Percentiles rank a stretch among this genome's conserved stretches.
Evolutionary conservation across 306 rosid species (phyloP).

Genomic region (Ormosia emarginata): DNA sequence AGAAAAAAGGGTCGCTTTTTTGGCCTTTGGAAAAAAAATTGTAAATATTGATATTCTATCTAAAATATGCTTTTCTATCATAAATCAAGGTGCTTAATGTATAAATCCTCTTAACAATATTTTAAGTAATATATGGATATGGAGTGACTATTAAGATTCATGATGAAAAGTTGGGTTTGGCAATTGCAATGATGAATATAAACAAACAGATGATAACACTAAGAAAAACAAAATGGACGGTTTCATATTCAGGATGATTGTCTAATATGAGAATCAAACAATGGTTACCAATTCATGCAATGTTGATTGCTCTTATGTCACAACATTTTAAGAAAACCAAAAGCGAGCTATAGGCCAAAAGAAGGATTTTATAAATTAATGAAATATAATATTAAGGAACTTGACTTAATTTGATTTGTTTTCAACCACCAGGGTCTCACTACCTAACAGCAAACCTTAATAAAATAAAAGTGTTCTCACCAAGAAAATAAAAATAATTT

Average conservation of each 20-base stretch:
- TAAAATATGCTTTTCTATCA: background rate
- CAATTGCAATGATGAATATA: slow-evolving; percentile 24
- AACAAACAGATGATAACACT: background rate
- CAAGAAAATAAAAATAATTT: background rate
- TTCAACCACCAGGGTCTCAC: slow-evolving; percentile 18
- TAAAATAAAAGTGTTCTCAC: background rate
- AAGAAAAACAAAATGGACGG: background rate
- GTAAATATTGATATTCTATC: background rate
- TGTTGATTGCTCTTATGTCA: slow-evolving; percentile 12
- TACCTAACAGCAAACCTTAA: background rate
- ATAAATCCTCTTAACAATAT: background rate
- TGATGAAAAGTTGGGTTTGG: slow-evolving; percentile 23
- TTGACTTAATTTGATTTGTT: background rate
- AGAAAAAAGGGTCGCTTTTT: background rate
- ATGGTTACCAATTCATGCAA: slow-evolving; percentile 8
- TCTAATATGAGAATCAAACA: slow-evolving; percentile 1
- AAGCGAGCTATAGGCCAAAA: background rate
- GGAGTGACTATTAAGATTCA: slow-evolving; percentile 34
- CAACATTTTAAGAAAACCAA: background rate
- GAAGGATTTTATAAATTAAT: background rate
- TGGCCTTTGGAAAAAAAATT: background rate
- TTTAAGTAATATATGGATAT: slow-evolving; percentile 14
- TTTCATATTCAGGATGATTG: background rate
- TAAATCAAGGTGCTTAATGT: background rate
- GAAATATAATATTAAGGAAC: background rate